phyloP scores from a whole-genome alignment of 1,284 basidiomycete species.

The Ustilago trichophora region DNA sequence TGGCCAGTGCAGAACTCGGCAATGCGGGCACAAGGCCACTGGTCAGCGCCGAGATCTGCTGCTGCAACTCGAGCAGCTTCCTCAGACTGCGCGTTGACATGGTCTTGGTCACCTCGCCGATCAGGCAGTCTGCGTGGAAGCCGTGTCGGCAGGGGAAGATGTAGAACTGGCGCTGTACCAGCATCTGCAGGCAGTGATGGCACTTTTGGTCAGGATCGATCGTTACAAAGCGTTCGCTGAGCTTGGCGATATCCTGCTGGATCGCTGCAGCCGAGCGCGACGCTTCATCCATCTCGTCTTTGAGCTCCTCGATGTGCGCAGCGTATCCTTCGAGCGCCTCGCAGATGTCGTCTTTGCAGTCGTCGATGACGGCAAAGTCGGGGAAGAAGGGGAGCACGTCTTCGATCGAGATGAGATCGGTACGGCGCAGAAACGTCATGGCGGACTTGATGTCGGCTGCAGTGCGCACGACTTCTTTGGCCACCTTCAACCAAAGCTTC shows the following conservation, averaged over 20 bases:
- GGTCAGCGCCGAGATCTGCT: conserved; percentile 41
- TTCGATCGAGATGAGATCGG: conserved; percentile 94
- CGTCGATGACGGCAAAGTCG: conserved; percentile 98
- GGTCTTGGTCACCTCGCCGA: conserved; percentile 59
- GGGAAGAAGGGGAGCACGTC: conserved; percentile 99
- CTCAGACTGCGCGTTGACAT: conserved; percentile 58
- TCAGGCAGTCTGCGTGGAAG: conserved; percentile 69
- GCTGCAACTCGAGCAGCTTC: conserved; percentile 60
- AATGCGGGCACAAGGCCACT: conserved; percentile 35
- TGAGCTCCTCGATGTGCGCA: conserved; percentile 86
- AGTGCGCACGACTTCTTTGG: conserved; percentile 94
- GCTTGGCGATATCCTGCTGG: conserved; percentile 84
- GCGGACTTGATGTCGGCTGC: conserved; percentile 98
- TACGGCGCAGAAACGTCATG: conserved; percentile 93
- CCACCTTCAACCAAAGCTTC: conserved; percentile 97
- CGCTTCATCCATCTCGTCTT: conserved; percentile 94
- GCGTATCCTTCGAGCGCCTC: conserved; percentile 93
- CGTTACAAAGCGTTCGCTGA: conserved; percentile 91
- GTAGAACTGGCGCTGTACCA: conserved; percentile 92
- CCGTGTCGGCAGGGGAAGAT: conserved; percentile 97
- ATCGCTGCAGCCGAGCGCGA: conserved; percentile 91
- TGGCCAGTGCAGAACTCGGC: conserved; percentile 30
- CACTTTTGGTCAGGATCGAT: conserved; percentile 89
- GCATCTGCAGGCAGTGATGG: conserved; percentile 77
- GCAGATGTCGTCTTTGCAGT: conserved; percentile 99